Evolutionary conservation across 768 basidiomycete genomes (phyloP).

Genomic region (Suillus cothurnatus): DNA sequence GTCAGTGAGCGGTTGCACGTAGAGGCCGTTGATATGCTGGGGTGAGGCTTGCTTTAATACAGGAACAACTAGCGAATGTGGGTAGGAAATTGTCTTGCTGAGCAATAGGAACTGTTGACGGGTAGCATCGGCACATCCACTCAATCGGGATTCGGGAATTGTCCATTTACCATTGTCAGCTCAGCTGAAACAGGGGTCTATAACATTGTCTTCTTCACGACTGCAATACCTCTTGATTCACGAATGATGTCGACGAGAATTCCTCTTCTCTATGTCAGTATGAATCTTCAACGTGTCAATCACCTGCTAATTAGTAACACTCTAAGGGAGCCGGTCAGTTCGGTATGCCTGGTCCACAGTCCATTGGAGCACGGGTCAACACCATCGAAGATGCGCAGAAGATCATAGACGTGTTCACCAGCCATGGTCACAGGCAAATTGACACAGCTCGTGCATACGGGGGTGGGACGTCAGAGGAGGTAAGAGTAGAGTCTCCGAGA

Average conservation of each 20-base stretch:
- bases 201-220: neutral
- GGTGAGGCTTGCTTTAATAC: slow-evolving; percentile 7
- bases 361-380: slow-evolving; percentile 14
- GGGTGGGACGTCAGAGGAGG: slow-evolving; percentile 20
- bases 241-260: slow-evolving; percentile 2
- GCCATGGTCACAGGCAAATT: slow-evolving; percentile 17
- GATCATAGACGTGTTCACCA: slow-evolving; percentile 19
- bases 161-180: neutral
- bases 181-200: neutral
- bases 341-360: slow-evolving; percentile 12
- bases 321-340: slow-evolving; percentile 20
- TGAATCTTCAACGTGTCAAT: neutral
- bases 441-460: slow-evolving; percentile 17
- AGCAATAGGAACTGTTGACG: neutral
- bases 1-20: slow-evolving; percentile 22
- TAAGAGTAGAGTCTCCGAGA: neutral
- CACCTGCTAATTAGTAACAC: neutral
- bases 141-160: neutral
- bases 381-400: slow-evolving; percentile 21
- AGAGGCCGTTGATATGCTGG: slow-evolving; percentile 18
- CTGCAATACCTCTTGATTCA: neutral
- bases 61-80: neutral
- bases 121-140: neutral
- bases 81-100: neutral
- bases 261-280: slow-evolving; percentile 2